These are phyloP conservation scores for Umbelopsis isabellina DNA, from an alignment of 192 early-diverging fungal genomes.

Conservation along the genomic window DNA sequence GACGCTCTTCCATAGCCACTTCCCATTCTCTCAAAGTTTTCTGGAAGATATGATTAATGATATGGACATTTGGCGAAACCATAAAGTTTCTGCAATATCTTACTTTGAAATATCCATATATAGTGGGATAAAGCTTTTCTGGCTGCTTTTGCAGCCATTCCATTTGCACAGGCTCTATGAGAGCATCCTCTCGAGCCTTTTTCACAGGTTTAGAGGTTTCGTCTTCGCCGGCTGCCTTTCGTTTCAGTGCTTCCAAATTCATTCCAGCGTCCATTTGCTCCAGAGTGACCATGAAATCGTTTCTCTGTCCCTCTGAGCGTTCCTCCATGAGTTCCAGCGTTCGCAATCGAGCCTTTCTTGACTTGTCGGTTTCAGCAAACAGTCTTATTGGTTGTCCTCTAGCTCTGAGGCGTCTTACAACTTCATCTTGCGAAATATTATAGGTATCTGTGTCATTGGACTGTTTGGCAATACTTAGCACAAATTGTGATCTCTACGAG, in stretches of 20 bases:
- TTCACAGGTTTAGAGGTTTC: slow-evolving; percentile 49
- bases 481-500: neutral
- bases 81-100: neutral
- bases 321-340: slow-evolving; percentile 84
- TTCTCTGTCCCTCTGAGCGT: slow-evolving; percentile 80
- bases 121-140: slow-evolving; percentile 70
- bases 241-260: slow-evolving; percentile 72
- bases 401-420: slow-evolving; percentile 80
- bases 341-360: slow-evolving; percentile 81
- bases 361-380: slow-evolving; percentile 87
- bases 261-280: slow-evolving; percentile 83
- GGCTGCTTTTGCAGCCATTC: slow-evolving; percentile 77
- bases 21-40: slow-evolving; percentile 89
- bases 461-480: neutral
- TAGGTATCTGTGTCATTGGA: slow-evolving; percentile 36
- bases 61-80: neutral
- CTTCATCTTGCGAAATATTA: slow-evolving; percentile 74
- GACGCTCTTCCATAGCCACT: slow-evolving; percentile 68
- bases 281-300: slow-evolving; percentile 87
- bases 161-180: slow-evolving; percentile 68
- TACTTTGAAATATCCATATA: slow-evolving; percentile 83
- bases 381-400: slow-evolving; percentile 88
- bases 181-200: slow-evolving; percentile 49
- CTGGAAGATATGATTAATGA: slow-evolving; percentile 19
- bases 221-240: slow-evolving; percentile 52